Percentiles rank a stretch among this genome's conserved stretches.
phyloP scores from a whole-genome alignment of 371 early-diverging fungal genomes.

The Mucor indicus region DNA sequence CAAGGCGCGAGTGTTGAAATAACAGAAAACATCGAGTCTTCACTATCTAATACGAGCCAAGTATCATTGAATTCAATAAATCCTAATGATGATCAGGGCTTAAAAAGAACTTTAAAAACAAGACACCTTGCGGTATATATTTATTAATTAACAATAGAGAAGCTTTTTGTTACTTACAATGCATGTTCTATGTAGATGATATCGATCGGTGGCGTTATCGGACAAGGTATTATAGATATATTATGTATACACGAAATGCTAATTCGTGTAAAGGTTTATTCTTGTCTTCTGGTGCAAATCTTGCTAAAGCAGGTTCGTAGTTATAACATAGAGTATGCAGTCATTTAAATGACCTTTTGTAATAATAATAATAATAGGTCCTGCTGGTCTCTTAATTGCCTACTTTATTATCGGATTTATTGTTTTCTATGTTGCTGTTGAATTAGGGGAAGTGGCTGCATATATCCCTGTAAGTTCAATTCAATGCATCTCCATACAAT shows the following conservation, averaged over 20 bases:
- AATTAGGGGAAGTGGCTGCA: slow-evolving; percentile 47
- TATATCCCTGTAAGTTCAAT: slow-evolving; percentile 19
- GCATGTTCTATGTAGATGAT: slow-evolving; percentile 23
- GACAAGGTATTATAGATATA: slow-evolving; percentile 14
- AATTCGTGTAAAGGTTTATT: slow-evolving; percentile 66
- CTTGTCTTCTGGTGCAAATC: slow-evolving; percentile 68
- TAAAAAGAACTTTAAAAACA: slow-evolving; percentile 17
- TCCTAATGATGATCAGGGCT: slow-evolving; percentile 12
- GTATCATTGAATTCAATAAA: too few relatives aligned
- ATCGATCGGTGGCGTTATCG: slow-evolving; percentile 23
- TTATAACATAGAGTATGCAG: neutral
- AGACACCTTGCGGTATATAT: slow-evolving; percentile 15
- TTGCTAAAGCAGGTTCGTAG: slow-evolving; percentile 58
- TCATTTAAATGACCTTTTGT: neutral
- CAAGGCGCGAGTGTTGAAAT: too few relatives aligned
- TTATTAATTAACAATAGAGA: too few relatives aligned
- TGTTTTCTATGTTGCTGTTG: slow-evolving; percentile 70
- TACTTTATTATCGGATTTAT: slow-evolving; percentile 64
- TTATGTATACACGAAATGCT: neutral
- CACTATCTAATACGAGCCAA: too few relatives aligned
- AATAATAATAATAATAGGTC: slow-evolving; percentile 30
- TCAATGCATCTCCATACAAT: too few relatives aligned
- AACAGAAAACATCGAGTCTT: too few relatives aligned
- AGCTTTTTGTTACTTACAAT: too few relatives aligned
- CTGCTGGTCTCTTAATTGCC: slow-evolving; percentile 63